Conservation (phyloP, 2,329 filamentous ascomycete species). For the Colletotrichum australisinense region DNA sequence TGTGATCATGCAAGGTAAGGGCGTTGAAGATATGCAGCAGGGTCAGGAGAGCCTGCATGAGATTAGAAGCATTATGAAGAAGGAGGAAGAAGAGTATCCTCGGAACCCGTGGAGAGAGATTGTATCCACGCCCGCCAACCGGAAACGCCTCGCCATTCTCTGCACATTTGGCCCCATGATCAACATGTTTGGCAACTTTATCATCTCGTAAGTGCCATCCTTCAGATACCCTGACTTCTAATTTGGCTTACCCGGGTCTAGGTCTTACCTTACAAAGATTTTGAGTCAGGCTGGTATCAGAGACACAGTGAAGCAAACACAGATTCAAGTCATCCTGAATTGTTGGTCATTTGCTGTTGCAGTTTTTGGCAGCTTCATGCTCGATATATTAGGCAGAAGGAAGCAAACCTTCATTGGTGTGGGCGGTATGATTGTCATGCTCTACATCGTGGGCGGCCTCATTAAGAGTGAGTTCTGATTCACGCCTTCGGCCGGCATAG, state of each 20-base stretch:
- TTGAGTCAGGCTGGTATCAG: slow-evolving; percentile 45
- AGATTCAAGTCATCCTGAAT: slow-evolving; percentile 49
- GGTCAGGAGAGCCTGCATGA: slow-evolving; percentile 35
- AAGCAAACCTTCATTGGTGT: slow-evolving; percentile 43
- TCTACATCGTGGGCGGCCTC: slow-evolving; percentile 41
- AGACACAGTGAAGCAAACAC: slow-evolving; percentile 39
- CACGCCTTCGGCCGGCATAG: not conserved
- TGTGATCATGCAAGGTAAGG: slow-evolving; percentile 54
- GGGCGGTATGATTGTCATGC: slow-evolving; percentile 39
- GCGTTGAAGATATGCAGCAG: slow-evolving; percentile 42
- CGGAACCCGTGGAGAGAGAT: slow-evolving; percentile 43
- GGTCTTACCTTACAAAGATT: slow-evolving; percentile 44
- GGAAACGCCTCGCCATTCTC: slow-evolving; percentile 41
- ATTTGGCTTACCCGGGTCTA: slow-evolving; percentile 1
- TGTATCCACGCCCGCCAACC: slow-evolving; percentile 39
- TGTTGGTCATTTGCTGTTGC: slow-evolving; percentile 49
- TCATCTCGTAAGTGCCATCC: slow-evolving; percentile 41
- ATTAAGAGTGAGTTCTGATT: slow-evolving; percentile 38
- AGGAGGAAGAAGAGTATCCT: slow-evolving; percentile 40
- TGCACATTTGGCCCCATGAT: slow-evolving; percentile 41
- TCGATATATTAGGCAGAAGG: slow-evolving; percentile 47
- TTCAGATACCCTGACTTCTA: not conserved
- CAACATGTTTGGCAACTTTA: slow-evolving; percentile 46
- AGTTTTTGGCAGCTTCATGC: slow-evolving; percentile 46
- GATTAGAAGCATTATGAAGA: slow-evolving; percentile 39